These are phyloP conservation scores for Podospora appendiculata DNA, from an alignment of 495 filamentous ascomycete species.

Conservation along the genomic window DNA sequence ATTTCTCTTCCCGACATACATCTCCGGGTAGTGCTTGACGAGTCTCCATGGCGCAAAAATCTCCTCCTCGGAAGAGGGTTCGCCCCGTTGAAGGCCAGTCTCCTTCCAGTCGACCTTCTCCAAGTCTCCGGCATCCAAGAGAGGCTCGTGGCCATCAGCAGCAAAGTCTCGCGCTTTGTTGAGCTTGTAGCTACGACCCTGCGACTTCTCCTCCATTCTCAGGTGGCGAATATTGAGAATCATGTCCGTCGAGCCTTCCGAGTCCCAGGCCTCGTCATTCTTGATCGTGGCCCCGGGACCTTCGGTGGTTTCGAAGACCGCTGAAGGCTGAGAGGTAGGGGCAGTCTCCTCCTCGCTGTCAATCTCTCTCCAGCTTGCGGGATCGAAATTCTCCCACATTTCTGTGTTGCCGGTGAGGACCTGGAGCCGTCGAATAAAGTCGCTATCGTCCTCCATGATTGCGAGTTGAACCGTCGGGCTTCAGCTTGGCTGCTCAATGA, in stretches of 20 bases:
- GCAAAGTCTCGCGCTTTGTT: conserved; percentile 13
- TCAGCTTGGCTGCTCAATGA: too few relatives aligned
- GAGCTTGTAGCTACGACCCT: conserved; percentile 7
- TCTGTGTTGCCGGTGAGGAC: conserved; percentile 6
- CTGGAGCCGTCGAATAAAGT: conserved; percentile 6
- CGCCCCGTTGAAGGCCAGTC: conserved; percentile 18
- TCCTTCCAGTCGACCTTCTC: conserved; percentile 13
- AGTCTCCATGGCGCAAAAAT: conserved; percentile 54
- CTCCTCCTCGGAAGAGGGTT: conserved; percentile 10
- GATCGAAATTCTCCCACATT: conserved; percentile 11
- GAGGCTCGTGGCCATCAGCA: conserved; percentile 3
- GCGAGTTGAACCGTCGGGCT: too few relatives aligned
- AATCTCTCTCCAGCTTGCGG: conserved; percentile 3
- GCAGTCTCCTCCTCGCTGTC: not conserved
- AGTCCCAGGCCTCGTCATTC: conserved; percentile 1
- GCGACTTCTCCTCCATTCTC: not conserved
- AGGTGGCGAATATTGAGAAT: conserved; percentile 13
- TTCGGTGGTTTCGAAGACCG: too few relatives aligned
- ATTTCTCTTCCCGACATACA: conserved; percentile 42
- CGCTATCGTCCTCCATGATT: conserved; percentile 7
- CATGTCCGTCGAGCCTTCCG: conserved; percentile 5
- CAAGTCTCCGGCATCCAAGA: conserved; percentile 1
- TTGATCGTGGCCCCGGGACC: not conserved
- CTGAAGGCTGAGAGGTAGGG: too few relatives aligned
- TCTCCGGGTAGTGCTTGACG: conserved; percentile 53